Evolutionary conservation across 306 rosid genomes (phyloP), one percentile per base, ranked within the genome.

Genomic region (Dryas alaskensis): DNA sequence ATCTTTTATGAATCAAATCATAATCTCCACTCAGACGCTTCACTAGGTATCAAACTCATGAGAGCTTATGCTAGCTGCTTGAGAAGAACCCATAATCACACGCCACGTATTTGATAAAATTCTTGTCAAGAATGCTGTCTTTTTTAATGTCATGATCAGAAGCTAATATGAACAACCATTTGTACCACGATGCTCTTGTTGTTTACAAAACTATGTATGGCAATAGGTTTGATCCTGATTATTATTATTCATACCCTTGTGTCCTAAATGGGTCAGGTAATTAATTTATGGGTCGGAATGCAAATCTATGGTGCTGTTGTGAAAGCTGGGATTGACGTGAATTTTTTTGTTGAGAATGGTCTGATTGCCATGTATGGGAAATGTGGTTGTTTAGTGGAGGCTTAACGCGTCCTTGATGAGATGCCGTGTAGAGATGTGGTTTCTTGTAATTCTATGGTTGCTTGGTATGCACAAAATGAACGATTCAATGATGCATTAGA

Each of bases 381-480:
- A 84, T 85, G 89, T 37, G 82, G 88, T 70, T 79, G 84, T 58
- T 76, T 85, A 67, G 66, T 58, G 65, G 90, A 86, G 79, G 93
- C 92, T 0, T 79, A 89, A 4, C 72, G 12, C 55, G 84, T 86
- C 60, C 89, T 90, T 45, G 89, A 86, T 88, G 87, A 85, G 58
- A 81, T 86, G 82, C 52, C 78, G 0, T 63, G 73, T 1, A 88
- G 70, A 82, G 90, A 85, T 82, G 90, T 84, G 54, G 86, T 85
- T 74, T 88, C 91, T 17, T 90, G 90, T 92, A 90, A 87, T 59
- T 87, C 92, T 14, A 82, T 91, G 80, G 90, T 89, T 69, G 89
- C 91, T 3, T 92, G 87, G 73, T 85, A 82, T 68, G 92, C 88
- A 0, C 91, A 91, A 14, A 82, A 84, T 79, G 71, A 54, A 49